Evolutionary conservation across 2,329 filamentous ascomycete species (phyloP), one percentile per base, ranked within the genome.

Genomic region (Clarireedia sp.): DNA sequence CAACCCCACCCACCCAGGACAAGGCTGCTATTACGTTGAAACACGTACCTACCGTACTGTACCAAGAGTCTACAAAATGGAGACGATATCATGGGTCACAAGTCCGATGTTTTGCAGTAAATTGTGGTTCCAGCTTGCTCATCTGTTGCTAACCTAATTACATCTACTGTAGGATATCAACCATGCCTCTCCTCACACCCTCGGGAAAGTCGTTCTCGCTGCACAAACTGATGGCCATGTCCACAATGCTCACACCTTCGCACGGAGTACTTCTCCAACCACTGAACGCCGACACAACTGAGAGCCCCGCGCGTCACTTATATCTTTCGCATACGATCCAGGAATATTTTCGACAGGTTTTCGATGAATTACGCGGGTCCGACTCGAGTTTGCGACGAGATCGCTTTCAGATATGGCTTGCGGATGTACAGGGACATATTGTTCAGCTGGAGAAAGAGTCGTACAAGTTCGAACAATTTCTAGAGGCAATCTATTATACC

Each of bases 251-350:
- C 59, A 29, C 65, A 61, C 64, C 66, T 23, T 56, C 59, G 3
- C 62, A 67, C 48, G 51, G 48, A 17, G 56, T 50, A 12, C 59
- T 65, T 52, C 54, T 64, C 7, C 57, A 51, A 45, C 63, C 63
- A 3, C 38, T 50, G 19, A 51, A 51, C 21, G 51, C 40, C 29
- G 29, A 26, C 21, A 51, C 48, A 3, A 21, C 53, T 33, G 62
- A 64, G 16, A 51, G 60, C 14, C 57, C 63, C 6, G 17, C 48
- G 3, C 61, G 63, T 23, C 64, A 65, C 9, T 47, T 75, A 26
- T 72, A 75, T 47, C 67, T 81, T 41, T 79, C 73, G 54, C 72
- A 74, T 41, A 70, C 72, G 24, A 75, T 82, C 57, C 73, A 75
- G 59, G 73, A 71, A 29, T 73, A 77, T 51, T 67, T 84, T 21